Conservation (phyloP, 2,329 filamentous ascomycete species). For the Fusarium nisikadoi region DNA sequence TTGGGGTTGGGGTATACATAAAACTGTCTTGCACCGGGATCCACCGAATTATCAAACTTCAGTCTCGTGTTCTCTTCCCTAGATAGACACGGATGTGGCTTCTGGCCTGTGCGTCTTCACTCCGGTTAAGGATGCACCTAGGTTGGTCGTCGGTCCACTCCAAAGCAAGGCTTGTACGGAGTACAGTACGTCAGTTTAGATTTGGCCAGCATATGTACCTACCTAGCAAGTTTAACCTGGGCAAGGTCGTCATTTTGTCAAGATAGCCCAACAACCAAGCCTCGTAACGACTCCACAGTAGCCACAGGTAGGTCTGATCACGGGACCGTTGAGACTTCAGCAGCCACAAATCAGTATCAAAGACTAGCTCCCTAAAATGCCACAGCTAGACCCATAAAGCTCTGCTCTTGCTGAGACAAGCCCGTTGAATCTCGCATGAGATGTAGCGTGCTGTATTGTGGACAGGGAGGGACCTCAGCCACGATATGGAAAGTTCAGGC, state of each 20-base stretch:
- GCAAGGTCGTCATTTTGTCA: slow-evolving; percentile 2
- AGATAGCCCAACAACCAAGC: background rate
- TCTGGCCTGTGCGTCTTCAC: background rate
- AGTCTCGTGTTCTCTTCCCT: background rate
- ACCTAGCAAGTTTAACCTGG: background rate
- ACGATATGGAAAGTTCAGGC: background rate
- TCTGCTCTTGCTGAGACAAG: background rate
- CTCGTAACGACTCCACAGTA: slow-evolving; percentile 17
- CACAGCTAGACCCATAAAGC: background rate
- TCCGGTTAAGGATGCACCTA: background rate
- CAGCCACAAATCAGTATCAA: slow-evolving; percentile 1
- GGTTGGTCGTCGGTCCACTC: background rate
- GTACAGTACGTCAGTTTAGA: too few relatives aligned
- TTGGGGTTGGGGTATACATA: background rate
- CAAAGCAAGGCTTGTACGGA: background rate
- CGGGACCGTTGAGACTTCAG: slow-evolving; percentile 32
- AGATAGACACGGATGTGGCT: slow-evolving; percentile 6
- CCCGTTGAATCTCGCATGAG: background rate
- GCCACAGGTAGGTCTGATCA: slow-evolving; percentile 40
- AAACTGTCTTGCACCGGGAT: background rate
- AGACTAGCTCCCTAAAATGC: background rate
- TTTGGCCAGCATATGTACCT: background rate
- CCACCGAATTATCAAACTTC: background rate
- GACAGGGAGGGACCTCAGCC: background rate
- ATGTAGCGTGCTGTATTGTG: background rate